Evolutionary conservation across 768 basidiomycete genomes (phyloP), one percentile per base, ranked within the genome.

Genomic region (Boletus sp.): DNA sequence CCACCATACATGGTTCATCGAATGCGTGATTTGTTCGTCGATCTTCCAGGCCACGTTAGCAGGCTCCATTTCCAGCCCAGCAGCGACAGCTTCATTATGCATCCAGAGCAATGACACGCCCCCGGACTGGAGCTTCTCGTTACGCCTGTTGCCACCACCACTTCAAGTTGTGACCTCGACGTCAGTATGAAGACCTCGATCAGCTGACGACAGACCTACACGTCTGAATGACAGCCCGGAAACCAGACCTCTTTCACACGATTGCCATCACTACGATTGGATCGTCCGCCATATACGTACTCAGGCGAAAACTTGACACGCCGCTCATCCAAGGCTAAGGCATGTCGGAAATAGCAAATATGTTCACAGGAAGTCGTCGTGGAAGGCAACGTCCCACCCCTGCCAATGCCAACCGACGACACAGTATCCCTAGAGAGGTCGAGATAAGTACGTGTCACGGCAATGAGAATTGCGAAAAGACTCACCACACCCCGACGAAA

Each of bases 241-340:
- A 78, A 78, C 78, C 77, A 78, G 24, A 77, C 75, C 47, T 78
- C 77, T 56, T 75, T 76, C 30, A 76, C 52, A 56, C 59, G 65
- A 5, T 59, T 66, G 18, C 61, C 62, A 18, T 61, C 53, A 4
- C 14, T 32, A 9, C 24, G 3, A 17, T 50, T 29, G 9, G 63
- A 61, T 35, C 53, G 58, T 44, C 69, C 71, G 0, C 71, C 73
- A 30, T 74, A 64, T 0, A 63, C 75, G 42, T 76, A 78, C 54
- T 80, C 78, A 0, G 80, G 80, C 3, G 77, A 56, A 57, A 79
- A 80, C 49, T 79, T 80, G 41, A 80, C 78, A 7, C 80, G 73
- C 24, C 73, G 67, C 46, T 80, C 80, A 54, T 80, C 79, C 29
- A 80, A 65, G 1, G 80, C 79, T 4, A 80, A 66, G 1, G 77